Percentiles rank a stretch among this genome's conserved stretches.
These are phyloP conservation scores for Cyathus striatus DNA, from an alignment of 768 basidiomycete species.

Conservation along the genomic window DNA sequence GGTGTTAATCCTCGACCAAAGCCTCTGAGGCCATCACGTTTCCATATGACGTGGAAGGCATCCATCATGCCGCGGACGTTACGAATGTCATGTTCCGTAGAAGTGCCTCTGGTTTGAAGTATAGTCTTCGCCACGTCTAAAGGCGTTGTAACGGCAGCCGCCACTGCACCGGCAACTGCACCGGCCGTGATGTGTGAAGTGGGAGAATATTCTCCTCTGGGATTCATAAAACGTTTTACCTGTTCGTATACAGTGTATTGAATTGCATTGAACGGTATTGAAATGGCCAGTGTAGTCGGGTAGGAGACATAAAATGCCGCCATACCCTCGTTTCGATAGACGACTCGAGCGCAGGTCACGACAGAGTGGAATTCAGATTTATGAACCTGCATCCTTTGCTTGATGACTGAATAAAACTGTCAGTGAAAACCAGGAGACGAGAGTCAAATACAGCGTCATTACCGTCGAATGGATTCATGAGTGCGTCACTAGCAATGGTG, in stretches of 20 bases:
- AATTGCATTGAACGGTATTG: slow-evolving; percentile 96
- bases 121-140: slow-evolving; percentile 98
- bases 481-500: slow-evolving; percentile 90
- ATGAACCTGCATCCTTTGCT: slow-evolving; percentile 99
- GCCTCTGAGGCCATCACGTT: slow-evolving; percentile 78
- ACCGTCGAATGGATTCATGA: slow-evolving; percentile 99
- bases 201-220: slow-evolving; percentile 86
- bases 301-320: slow-evolving; percentile 97
- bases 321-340: slow-evolving; percentile 84
- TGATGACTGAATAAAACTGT: slow-evolving; percentile 67
- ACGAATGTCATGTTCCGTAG: slow-evolving; percentile 80
- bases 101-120: slow-evolving; percentile 90
- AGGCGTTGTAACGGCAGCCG: slow-evolving; percentile 93
- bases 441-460: slow-evolving; percentile 19
- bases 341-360: slow-evolving; percentile 75
- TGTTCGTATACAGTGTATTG: slow-evolving; percentile 98
- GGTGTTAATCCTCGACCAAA: slow-evolving; percentile 87
- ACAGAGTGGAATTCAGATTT: slow-evolving; percentile 89
- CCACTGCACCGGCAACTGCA: slow-evolving; percentile 88
- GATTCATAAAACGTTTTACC: slow-evolving; percentile 82
- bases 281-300: slow-evolving; percentile 94
- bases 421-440: slow-evolving; percentile 8
- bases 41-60: slow-evolving; percentile 86
- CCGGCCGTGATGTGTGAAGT: slow-evolving; percentile 88
- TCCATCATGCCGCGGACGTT: slow-evolving; percentile 80